phyloP scores from a whole-genome alignment of 2,329 filamentous ascomycete genomes.

The Aspergillus amoenus region DNA sequence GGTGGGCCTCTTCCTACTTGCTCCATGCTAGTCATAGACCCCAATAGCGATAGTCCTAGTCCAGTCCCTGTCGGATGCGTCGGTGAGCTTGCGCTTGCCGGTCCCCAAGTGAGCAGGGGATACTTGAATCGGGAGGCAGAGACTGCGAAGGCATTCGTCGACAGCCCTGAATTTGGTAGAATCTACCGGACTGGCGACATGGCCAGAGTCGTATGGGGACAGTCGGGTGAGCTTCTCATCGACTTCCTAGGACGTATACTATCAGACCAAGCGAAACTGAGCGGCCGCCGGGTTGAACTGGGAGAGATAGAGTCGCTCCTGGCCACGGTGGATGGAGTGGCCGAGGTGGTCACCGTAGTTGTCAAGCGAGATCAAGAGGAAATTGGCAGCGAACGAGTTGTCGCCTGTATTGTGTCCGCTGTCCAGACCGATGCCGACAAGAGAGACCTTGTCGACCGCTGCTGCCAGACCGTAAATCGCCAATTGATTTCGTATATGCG shows the following conservation, averaged over 20 bases:
- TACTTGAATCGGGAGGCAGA: slow-evolving; percentile 27
- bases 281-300: slow-evolving; percentile 78
- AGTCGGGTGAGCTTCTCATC: slow-evolving; percentile 51
- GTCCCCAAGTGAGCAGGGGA: slow-evolving; percentile 31
- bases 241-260: slow-evolving; percentile 80
- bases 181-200: slow-evolving; percentile 37
- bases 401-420: slow-evolving; percentile 25
- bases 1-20: slow-evolving; percentile 38
- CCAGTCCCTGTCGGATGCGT: slow-evolving; percentile 41
- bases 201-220: slow-evolving; percentile 62
- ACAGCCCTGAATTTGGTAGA: slow-evolving; percentile 46
- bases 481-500: slow-evolving; percentile 26
- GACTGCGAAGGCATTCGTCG: slow-evolving; percentile 27
- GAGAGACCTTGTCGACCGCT: slow-evolving; percentile 3
- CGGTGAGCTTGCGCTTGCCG: slow-evolving; percentile 47
- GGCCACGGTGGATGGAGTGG: slow-evolving; percentile 19
- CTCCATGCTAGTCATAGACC: slow-evolving; percentile 30
- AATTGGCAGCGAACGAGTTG: slow-evolving; percentile 21
- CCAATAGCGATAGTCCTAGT: slow-evolving; percentile 25
- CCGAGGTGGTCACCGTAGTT: no score
- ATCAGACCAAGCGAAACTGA: slow-evolving; percentile 78
- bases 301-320: slow-evolving; percentile 66
- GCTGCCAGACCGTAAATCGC: background rate
- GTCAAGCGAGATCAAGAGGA: slow-evolving; percentile 13
- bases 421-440: slow-evolving; percentile 8